Conservation (phyloP, 305 asterid species). For the Fraxinus xanthoxyloides region DNA sequence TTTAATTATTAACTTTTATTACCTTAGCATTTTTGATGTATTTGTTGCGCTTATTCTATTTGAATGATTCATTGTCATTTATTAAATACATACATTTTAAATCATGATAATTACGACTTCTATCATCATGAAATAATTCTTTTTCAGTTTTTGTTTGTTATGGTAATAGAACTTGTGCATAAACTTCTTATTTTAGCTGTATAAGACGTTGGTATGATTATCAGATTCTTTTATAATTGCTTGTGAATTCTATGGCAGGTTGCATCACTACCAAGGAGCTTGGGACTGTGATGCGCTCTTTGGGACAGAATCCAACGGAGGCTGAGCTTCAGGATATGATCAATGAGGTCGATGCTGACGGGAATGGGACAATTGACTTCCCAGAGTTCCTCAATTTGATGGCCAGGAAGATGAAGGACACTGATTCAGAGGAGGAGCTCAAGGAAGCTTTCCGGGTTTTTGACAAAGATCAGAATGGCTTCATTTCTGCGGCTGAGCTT, state of each 20-base stretch:
- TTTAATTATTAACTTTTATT: background rate
- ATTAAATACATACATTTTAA: background rate
- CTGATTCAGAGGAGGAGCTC: constrained; percentile 88
- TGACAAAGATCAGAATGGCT: constrained; percentile 85
- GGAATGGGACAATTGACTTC: constrained; percentile 84
- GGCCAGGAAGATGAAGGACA: constrained; percentile 93
- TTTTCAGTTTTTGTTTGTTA: background rate
- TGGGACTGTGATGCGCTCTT: constrained; percentile 85
- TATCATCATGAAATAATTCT: background rate
- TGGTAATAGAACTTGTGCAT: background rate
- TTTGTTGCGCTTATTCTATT: background rate
- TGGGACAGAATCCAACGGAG: constrained; percentile 87
- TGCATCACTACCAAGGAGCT: constrained; percentile 90
- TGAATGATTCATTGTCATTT: background rate
- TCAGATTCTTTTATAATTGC: background rate
- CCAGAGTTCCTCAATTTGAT: constrained; percentile 92
- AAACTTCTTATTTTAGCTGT: background rate
- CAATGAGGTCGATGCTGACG: constrained; percentile 88
- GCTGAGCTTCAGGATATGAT: constrained; percentile 91
- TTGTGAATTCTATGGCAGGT: constrained; percentile 39
- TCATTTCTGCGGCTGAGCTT: constrained; percentile 84
- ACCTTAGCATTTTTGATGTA: background rate
- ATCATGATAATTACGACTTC: background rate
- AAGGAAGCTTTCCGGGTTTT: constrained; percentile 87
- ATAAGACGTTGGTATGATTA: background rate